Percentiles rank a stretch among this genome's conserved stretches.
phyloP scores from a whole-genome alignment of 2,329 filamentous ascomycete species.

The Penicillium concentricum region DNA sequence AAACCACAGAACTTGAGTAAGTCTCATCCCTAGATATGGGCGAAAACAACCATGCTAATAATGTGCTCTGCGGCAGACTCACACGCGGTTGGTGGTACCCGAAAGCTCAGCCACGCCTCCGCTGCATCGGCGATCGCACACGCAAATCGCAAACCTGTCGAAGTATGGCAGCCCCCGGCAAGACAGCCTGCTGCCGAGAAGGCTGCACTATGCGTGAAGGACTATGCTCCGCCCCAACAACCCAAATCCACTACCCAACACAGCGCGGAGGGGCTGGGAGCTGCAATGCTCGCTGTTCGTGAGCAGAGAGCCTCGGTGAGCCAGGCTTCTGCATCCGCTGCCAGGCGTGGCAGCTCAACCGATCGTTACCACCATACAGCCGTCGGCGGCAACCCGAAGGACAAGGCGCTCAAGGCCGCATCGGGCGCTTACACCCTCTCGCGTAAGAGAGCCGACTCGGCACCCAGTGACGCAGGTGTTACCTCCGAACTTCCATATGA shows the following conservation, averaged over 20 bases:
- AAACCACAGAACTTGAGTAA: constrained; percentile 25
- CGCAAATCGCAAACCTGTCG: constrained; percentile 62
- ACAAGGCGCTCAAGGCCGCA: constrained; percentile 71
- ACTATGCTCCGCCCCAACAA: constrained; percentile 50
- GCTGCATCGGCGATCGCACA: constrained; percentile 75
- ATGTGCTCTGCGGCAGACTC: constrained; percentile 19
- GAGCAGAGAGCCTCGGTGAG: constrained; percentile 23
- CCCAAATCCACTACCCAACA: constrained; percentile 47
- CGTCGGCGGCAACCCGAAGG: constrained; percentile 51
- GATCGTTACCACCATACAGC: constrained; percentile 37
- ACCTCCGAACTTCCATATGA: constrained; percentile 56
- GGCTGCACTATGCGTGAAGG: constrained; percentile 59
- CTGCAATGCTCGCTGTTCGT: constrained; percentile 63
- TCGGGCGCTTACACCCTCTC: constrained; percentile 68
- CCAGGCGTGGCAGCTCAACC: constrained; percentile 48
- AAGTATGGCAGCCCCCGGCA: constrained; percentile 63
- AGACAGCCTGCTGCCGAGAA: constrained; percentile 60
- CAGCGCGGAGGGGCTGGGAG: constrained; percentile 68
- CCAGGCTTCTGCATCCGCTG: constrained; percentile 8
- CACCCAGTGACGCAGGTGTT: constrained; percentile 47
- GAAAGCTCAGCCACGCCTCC: constrained; percentile 56
- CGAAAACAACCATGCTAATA: neutral
- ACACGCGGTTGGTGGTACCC: constrained; percentile 55
- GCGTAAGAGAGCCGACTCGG: constrained; percentile 65
- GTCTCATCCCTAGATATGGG: neutral